These are phyloP conservation scores for Paxillus involutus DNA, from an alignment of 768 basidiomycete genomes.

Conservation along the genomic window DNA sequence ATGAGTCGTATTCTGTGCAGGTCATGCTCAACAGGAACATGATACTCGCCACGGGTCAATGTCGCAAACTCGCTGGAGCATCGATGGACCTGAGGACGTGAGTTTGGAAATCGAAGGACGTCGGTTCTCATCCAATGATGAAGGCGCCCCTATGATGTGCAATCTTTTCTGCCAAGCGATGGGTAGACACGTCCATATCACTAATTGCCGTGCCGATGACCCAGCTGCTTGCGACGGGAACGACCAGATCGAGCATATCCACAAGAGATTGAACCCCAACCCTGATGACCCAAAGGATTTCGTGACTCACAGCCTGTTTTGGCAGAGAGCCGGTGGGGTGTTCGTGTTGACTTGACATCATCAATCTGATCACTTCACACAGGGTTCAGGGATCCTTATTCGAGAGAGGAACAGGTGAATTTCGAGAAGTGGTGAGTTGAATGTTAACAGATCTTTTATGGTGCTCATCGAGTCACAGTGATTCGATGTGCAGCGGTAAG, in stretches of 20 bases:
- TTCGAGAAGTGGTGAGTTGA: constrained; percentile 46
- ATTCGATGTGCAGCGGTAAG: constrained; percentile 45
- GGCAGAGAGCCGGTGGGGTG: constrained; percentile 48
- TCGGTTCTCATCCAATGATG: constrained; percentile 46
- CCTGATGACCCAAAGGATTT: constrained; percentile 48
- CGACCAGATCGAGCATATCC: constrained; percentile 44
- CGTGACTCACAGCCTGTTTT: constrained; percentile 48
- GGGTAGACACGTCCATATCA: constrained; percentile 54
- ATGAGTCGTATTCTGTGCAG: constrained; percentile 22
- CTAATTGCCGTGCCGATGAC: constrained; percentile 43
- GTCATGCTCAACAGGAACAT: constrained; percentile 52
- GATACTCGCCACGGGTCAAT: constrained; percentile 59
- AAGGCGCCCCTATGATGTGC: constrained; percentile 58
- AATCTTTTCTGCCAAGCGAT: no score
- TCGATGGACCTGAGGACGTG: constrained; percentile 47
- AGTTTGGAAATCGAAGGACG: constrained; percentile 48
- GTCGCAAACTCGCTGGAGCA: constrained; percentile 48
- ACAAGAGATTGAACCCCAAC: constrained; percentile 37
- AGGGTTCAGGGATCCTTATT: constrained; percentile 60
- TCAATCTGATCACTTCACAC: background rate
- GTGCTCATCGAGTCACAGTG: constrained; percentile 25
- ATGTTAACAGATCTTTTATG: no score
- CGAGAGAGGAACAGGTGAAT: constrained; percentile 45
- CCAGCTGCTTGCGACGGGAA: constrained; percentile 32
- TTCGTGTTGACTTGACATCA: no score